These are phyloP conservation scores for Brassica hybrid DNA, from an alignment of 441 rosid genomes.

Conservation along the genomic window DNA sequence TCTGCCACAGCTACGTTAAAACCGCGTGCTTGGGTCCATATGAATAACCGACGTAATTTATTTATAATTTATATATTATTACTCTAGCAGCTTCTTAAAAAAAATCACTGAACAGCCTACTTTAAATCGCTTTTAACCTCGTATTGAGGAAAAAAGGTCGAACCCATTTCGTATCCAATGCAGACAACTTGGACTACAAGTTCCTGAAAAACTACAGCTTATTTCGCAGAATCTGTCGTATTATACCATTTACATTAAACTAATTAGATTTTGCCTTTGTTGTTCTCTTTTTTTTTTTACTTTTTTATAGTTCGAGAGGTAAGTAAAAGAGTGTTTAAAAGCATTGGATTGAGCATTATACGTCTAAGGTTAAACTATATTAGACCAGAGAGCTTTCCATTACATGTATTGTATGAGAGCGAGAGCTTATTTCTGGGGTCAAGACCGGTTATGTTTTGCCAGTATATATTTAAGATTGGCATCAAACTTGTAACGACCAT, in stretches of 20 bases:
- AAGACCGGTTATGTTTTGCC: not conserved
- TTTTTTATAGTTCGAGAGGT: not conserved
- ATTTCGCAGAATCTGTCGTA: not conserved
- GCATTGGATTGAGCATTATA: not conserved
- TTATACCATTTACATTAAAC: not conserved
- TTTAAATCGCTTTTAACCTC: conserved; percentile 6
- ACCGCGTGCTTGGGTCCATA: conserved; percentile 5
- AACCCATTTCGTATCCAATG: conserved; percentile 7
- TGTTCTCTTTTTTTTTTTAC: not conserved
- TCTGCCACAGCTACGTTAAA: conserved; percentile 4
- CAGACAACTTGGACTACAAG: conserved; percentile 5
- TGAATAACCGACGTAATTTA: not conserved
- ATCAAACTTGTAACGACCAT: not conserved
- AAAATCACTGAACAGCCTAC: not conserved
- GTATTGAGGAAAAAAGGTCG: conserved; percentile 3
- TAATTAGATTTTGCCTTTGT: not conserved
- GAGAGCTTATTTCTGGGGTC: not conserved
- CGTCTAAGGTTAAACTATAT: not conserved
- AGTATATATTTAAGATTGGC: not conserved
- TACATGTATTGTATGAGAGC: not conserved
- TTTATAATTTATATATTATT: not conserved
- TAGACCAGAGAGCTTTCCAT: not conserved
- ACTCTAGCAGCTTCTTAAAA: not conserved
- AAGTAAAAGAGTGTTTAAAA: not conserved
- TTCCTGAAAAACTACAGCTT: not conserved